Percentiles rank a stretch among this genome's conserved stretches.
Conservation (phyloP, 306 rosid species). For the Pyrus bretschneideri region DNA sequence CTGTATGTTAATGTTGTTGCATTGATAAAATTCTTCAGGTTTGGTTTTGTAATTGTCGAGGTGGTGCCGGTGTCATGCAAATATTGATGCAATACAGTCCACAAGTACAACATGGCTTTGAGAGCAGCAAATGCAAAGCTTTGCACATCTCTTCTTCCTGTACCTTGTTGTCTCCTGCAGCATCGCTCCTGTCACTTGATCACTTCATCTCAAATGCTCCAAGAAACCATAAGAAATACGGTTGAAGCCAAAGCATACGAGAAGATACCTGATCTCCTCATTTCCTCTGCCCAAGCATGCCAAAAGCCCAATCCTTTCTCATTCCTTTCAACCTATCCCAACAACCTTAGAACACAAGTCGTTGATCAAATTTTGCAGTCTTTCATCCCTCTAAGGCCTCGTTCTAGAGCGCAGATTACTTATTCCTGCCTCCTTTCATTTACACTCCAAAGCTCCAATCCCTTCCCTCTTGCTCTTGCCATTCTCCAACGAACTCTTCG, state of each 20-base stretch:
- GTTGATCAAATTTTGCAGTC: constrained; percentile 76
- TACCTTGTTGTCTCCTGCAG: constrained; percentile 18
- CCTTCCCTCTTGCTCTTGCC: constrained; percentile 61
- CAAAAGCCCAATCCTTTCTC: constrained; percentile 57
- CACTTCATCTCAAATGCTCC: constrained; percentile 33
- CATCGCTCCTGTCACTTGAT: constrained; percentile 19
- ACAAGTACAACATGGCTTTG: constrained; percentile 18
- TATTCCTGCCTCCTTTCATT: constrained; percentile 49
- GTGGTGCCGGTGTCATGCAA: not conserved
- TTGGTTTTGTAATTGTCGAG: not conserved
- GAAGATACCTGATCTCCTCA: constrained; percentile 54
- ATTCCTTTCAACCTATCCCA: constrained; percentile 24
- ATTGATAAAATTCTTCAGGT: not conserved
- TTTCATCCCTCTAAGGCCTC: constrained; percentile 53
- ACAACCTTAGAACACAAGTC: constrained; percentile 31
- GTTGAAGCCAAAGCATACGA: constrained; percentile 53
- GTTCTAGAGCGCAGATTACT: constrained; percentile 34
- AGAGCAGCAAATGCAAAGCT: constrained; percentile 23
- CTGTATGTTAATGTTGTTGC: not conserved
- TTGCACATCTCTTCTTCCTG: constrained; percentile 14
- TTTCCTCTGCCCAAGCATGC: constrained; percentile 28
- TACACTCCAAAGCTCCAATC: constrained; percentile 55
- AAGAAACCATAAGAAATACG: constrained; percentile 36
- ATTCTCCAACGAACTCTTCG: constrained; percentile 43
- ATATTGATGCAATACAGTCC: not conserved